These are phyloP conservation scores for Acarospora socialis DNA, from an alignment of 2,329 filamentous ascomycete genomes.

Conservation along the genomic window DNA sequence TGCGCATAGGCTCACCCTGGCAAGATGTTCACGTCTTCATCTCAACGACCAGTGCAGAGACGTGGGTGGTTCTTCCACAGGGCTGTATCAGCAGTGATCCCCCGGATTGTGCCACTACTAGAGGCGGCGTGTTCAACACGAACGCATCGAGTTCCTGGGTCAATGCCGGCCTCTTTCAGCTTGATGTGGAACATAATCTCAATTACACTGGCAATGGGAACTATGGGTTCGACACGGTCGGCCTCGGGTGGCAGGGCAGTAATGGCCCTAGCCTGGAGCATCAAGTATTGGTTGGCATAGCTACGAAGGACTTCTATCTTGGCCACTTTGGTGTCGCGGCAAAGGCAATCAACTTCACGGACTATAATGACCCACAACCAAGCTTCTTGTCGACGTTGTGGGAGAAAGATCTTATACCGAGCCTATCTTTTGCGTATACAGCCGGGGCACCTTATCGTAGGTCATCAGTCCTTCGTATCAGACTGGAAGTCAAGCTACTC, in stretches of 20 bases:
- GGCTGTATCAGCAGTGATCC: conserved; percentile 9
- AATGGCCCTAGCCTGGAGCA: conserved; percentile 16
- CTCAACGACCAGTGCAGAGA: conserved; percentile 10
- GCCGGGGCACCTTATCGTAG: conserved; percentile 23
- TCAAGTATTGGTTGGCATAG: conserved; percentile 25
- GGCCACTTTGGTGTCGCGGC: conserved; percentile 26
- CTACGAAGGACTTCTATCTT: conserved; percentile 23
- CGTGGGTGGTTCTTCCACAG: conserved; percentile 11
- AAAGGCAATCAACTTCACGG: conserved; percentile 25
- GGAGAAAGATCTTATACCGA: conserved; percentile 21
- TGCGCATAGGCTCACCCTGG: conserved; percentile 12
- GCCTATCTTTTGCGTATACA: conserved; percentile 24
- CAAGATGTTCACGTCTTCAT: conserved; percentile 12
- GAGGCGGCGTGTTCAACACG: conserved; percentile 12
- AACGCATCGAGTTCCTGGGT: conserved; percentile 11
- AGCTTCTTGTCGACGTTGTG: conserved; percentile 21
- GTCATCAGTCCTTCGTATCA: conserved; percentile 12
- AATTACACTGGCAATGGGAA: conserved; percentile 8
- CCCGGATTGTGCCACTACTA: conserved; percentile 9
- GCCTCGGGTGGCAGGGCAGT: conserved; percentile 7
- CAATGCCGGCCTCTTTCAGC: conserved; percentile 6
- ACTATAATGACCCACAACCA: conserved; percentile 20
- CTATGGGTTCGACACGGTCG: conserved; percentile 13
- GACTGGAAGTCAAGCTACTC: conserved; percentile 15
- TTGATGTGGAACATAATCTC: conserved; percentile 10